phyloP scores from a whole-genome alignment of 1,284 basidiomycete species.

The Sanguinoderma infundibulare region DNA sequence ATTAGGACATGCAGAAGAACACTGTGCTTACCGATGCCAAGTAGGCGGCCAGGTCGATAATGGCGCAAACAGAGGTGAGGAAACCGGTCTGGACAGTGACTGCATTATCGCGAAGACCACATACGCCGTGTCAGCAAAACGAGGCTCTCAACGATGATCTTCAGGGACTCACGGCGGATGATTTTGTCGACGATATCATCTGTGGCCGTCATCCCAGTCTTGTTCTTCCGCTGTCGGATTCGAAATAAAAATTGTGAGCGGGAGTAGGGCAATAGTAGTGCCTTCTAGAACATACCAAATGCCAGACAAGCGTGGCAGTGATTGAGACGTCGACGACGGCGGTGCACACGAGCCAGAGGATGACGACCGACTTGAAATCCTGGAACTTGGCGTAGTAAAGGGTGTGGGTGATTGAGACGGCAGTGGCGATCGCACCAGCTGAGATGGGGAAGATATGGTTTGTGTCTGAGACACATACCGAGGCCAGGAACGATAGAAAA shows the following conservation, averaged over 20 bases:
- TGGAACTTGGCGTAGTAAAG: no score
- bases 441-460: no score
- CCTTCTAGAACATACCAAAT: slow-evolving; percentile 2
- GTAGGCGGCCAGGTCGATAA: slow-evolving; percentile 12
- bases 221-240: slow-evolving; percentile 35
- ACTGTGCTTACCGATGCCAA: slow-evolving; percentile 3
- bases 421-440: no score
- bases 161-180: slow-evolving; percentile 38
- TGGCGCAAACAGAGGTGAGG: slow-evolving; percentile 33
- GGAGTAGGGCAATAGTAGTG: background rate
- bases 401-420: no score
- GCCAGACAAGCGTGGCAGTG: slow-evolving; percentile 31
- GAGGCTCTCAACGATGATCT: no score
- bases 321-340: slow-evolving; percentile 36
- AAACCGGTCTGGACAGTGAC: slow-evolving; percentile 46
- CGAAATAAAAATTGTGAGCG: background rate
- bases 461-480: no score
- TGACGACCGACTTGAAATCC: slow-evolving; percentile 37
- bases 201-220: slow-evolving; percentile 27
- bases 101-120: slow-evolving; percentile 13
- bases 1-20: background rate
- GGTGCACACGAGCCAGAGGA: slow-evolving; percentile 38
- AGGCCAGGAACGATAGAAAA: no score
- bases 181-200: slow-evolving; percentile 35
- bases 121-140: background rate